Conservation (phyloP, 805 yeast species). For the Myxozyma udenii region DNA sequence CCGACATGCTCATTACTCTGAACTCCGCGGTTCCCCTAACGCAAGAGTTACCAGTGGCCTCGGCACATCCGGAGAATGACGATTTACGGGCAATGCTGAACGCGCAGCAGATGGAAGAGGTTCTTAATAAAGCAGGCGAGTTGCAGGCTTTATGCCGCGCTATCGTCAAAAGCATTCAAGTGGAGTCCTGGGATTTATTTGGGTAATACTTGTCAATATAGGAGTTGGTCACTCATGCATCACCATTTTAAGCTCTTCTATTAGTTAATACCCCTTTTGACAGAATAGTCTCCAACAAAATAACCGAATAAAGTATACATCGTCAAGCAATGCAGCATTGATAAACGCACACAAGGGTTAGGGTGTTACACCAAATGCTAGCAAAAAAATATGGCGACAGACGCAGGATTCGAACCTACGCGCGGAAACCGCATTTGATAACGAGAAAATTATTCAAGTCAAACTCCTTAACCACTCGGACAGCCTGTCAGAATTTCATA, state of each 20-base stretch:
- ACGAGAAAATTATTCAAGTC: conserved; percentile 40
- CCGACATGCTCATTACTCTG: conserved; percentile 60
- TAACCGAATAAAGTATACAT: too few species aligned
- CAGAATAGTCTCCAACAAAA: too few species aligned
- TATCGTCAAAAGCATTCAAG: conserved; percentile 2
- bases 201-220: not conserved
- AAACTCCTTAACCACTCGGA: conserved; percentile 48
- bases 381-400: conserved; percentile 39
- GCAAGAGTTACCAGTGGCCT: not conserved
- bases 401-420: conserved; percentile 35
- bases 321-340: too few species aligned
- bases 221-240: too few species aligned
- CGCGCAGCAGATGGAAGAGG: not conserved
- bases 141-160: not conserved
- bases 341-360: too few species aligned
- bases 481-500: conserved; percentile 37
- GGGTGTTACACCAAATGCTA: too few species aligned
- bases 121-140: not conserved
- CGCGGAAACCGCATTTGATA: conserved; percentile 34
- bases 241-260: too few species aligned
- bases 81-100: not conserved
- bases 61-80: not conserved
- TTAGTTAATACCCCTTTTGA: too few species aligned
- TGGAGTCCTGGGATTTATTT: conserved; percentile 20
- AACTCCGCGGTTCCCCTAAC: conserved; percentile 50